A percentile compares a stretch with the other conserved stretches of the same genome.
Evolutionary conservation across 2,329 filamentous ascomycete species (phyloP).

Genomic region (Trichocomaceae sp.): DNA sequence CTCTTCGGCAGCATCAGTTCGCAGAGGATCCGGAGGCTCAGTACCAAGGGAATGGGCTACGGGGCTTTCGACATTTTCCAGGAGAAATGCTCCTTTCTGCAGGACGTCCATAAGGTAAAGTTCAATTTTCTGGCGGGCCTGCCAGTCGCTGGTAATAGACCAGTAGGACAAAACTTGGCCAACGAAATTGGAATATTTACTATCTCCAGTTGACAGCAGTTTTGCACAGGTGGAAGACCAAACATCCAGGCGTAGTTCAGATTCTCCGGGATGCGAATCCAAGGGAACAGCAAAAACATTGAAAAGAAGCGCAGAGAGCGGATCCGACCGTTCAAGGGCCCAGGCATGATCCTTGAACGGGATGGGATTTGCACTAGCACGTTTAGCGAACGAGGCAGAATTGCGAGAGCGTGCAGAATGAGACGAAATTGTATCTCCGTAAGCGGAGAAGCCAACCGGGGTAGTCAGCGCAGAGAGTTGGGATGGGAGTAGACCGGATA

Average conservation of each 20-base stretch:
- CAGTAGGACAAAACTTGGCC: conserved; percentile 81
- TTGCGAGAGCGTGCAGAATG: conserved; percentile 47
- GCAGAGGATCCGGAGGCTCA: conserved; percentile 61
- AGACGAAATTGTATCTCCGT: conserved; percentile 74
- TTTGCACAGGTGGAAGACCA: conserved; percentile 86
- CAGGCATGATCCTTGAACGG: conserved; percentile 74
- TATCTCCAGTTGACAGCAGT: conserved; percentile 70
- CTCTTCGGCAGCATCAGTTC: conserved; percentile 74
- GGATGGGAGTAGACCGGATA: conserved; percentile 65
- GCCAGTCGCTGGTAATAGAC: conserved; percentile 82
- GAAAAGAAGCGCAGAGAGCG: conserved; percentile 75
- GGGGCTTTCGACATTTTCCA: conserved; percentile 78
- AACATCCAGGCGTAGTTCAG: conserved; percentile 69
- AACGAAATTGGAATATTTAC: conserved; percentile 71
- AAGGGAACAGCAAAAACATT: conserved; percentile 84
- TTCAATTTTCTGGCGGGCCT: conserved; percentile 81
- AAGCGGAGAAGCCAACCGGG: conserved; percentile 71
- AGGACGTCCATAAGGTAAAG: conserved; percentile 92
- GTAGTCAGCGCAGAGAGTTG: conserved; percentile 73
- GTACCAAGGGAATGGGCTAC: conserved; percentile 63
- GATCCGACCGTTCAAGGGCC: conserved; percentile 83
- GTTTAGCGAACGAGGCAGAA: conserved; percentile 44
- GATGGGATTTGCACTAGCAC: conserved; percentile 42
- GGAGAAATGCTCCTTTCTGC: conserved; percentile 82
- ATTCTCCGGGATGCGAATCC: conserved; percentile 73